Evolutionary conservation across 2,329 filamentous ascomycete species (phyloP), one percentile per base, ranked within the genome.

Genomic region (Blastomyces emzantsi): DNA sequence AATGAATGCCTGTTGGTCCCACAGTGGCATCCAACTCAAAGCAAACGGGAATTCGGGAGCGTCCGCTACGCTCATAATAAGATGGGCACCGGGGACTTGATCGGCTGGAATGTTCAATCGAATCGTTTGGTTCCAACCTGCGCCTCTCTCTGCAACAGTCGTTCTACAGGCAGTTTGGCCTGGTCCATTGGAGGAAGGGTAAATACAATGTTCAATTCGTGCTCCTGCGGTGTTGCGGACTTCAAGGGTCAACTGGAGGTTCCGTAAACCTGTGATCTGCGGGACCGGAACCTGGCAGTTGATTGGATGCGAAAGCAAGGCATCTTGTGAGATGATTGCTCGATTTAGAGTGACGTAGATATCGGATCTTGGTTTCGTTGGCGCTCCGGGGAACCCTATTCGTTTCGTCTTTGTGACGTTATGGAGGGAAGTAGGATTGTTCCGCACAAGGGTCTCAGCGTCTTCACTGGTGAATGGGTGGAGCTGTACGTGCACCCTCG

Each of bases 321-420:
- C 83, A 67, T 85, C 83, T 64, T 87, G 86, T 22, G 88, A 87
- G 30, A 99, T 80, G n/a, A 87, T 82, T 0, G 91, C 90, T 67
- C 91, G 87, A 64, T 87, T 86, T 58, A 99, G 76, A 0, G 92
- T 97, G 55, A 99, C 76, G 73, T 99, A 99, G 60, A 99, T 97
- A 74, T 99, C 95, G 13, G 92, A 97, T 70, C 95, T 83, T 19
- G 89, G 83, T 73, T 91, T 92, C 0, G 89, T 92, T 0, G 94
- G 93, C 1, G 92, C 92, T 15, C 92, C 92, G 3, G 93, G 90
- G 73, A 99, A 97, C 1, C 92, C 94, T 74, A 97, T 92, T 73
- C 94, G 94, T 70, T 83, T 88, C 0, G 92, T 96, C 74, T 89
- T 89, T 64, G 83, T 82, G 65, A 97, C 85, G 61, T 89, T 87